Percentiles rank a stretch among this genome's conserved stretches.
These are phyloP conservation scores for Escovopsis sp. DNA, from an alignment of 2,329 filamentous ascomycete genomes.

Conservation along the genomic window DNA sequence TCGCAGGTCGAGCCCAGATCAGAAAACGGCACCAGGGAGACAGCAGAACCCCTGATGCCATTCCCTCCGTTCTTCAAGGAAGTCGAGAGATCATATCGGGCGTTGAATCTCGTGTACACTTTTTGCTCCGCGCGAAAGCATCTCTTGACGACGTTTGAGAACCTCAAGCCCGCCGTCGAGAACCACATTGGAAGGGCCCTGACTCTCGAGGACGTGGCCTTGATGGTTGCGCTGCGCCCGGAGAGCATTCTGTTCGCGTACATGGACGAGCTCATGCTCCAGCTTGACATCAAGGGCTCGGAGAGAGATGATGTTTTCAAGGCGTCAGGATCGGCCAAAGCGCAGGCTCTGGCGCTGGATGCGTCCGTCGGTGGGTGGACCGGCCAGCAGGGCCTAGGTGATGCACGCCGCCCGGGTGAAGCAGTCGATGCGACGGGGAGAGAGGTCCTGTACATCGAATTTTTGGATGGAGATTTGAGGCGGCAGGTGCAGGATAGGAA, in stretches of 20 bases:
- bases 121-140: constrained; percentile 92
- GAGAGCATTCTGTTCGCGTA: constrained; percentile 70
- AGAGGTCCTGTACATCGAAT: constrained; percentile 81
- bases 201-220: constrained; percentile 62
- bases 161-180: constrained; percentile 72
- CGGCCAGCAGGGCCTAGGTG: constrained; percentile 28
- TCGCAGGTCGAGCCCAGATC: constrained; percentile 3
- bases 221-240: constrained; percentile 64
- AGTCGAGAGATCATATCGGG: constrained; percentile 63
- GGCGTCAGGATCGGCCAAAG: constrained; percentile 27
- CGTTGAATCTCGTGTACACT: constrained; percentile 83
- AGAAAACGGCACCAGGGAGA: constrained; percentile 9
- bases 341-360: constrained; percentile 35
- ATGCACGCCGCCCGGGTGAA: constrained; percentile 2
- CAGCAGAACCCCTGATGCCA: constrained; percentile 20
- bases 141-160: constrained; percentile 80
- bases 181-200: constrained; percentile 60
- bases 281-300: constrained; percentile 60
- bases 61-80: constrained; percentile 66
- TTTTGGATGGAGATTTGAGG: constrained; percentile 80
- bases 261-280: constrained; percentile 69
- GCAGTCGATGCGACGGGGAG: constrained; percentile 21
- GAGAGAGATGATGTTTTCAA: constrained; percentile 50
- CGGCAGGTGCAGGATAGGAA: constrained; percentile 57
- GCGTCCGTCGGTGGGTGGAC: constrained; percentile 41